Evolutionary conservation across 1,284 basidiomycete species (phyloP).

Genomic region (Papiliotrema flavescens): DNA sequence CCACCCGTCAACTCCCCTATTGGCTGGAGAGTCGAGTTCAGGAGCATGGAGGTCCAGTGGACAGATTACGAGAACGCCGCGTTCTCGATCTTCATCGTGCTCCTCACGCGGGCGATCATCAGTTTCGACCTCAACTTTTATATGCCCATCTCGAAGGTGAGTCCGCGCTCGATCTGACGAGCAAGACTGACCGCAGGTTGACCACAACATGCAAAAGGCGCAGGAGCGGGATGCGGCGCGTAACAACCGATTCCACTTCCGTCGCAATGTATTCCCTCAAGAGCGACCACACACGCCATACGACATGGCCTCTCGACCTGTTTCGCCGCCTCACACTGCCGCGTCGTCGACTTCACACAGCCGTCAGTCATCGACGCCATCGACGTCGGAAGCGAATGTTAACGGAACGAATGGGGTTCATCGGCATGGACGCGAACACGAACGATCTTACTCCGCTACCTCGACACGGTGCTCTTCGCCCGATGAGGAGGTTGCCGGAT

Average conservation of each 20-base stretch:
- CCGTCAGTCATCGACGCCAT: slow-evolving; percentile 2
- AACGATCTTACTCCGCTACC: slow-evolving; percentile 4
- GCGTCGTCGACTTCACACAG: neutral
- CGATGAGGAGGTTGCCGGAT: slow-evolving; percentile 37
- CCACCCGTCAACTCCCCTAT: slow-evolving; percentile 87
- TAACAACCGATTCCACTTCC: slow-evolving; percentile 79
- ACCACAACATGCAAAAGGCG: slow-evolving; percentile 91
- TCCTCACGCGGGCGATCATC: slow-evolving; percentile 89
- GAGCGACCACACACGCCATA: slow-evolving; percentile 38
- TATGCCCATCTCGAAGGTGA: slow-evolving; percentile 90
- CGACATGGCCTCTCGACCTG: slow-evolving; percentile 39
- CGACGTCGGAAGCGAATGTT: neutral
- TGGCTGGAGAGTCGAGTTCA: slow-evolving; percentile 98
- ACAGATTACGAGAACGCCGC: slow-evolving; percentile 99
- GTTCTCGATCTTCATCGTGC: slow-evolving; percentile 88
- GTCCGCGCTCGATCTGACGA: slow-evolving; percentile 10
- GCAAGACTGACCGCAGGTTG: slow-evolving; percentile 61
- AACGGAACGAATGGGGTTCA: neutral
- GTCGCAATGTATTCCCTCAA: slow-evolving; percentile 75
- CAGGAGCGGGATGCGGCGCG: slow-evolving; percentile 77
- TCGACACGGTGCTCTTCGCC: slow-evolving; percentile 54
- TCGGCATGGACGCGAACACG: neutral
- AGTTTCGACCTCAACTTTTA: slow-evolving; percentile 91
- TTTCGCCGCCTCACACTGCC: slow-evolving; percentile 26
- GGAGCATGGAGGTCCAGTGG: slow-evolving; percentile 98